phyloP scores from a whole-genome alignment of 2,329 filamentous ascomycete genomes.

The Colletotrichum viniferum region DNA sequence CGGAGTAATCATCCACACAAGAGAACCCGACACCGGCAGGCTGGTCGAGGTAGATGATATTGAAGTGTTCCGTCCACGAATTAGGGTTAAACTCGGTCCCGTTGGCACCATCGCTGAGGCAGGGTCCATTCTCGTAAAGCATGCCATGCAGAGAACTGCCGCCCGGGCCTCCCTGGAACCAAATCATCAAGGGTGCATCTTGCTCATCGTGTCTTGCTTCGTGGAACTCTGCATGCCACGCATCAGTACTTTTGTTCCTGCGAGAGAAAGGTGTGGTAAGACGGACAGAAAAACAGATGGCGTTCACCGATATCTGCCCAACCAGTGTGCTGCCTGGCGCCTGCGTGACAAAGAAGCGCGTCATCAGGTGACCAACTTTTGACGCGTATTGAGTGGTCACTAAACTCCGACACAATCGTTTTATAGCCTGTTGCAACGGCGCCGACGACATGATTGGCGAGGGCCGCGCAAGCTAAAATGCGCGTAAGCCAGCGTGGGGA shows the following conservation, averaged over 20 bases:
- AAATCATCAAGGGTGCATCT: constrained; percentile 50
- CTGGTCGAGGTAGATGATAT: constrained; percentile 25
- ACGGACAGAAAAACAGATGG: constrained; percentile 7
- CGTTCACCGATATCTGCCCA: neutral
- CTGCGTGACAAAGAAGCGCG: neutral
- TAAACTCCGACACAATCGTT: neutral
- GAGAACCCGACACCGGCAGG: constrained; percentile 24
- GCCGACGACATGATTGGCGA: neutral
- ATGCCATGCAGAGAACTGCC: constrained; percentile 56
- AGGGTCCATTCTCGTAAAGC: constrained; percentile 58
- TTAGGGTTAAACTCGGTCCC: constrained; percentile 54
- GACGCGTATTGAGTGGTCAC: neutral
- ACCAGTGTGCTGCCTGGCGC: neutral
- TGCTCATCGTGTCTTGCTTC: constrained; percentile 27
- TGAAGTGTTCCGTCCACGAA: constrained; percentile 59
- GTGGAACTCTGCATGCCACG: constrained; percentile 36
- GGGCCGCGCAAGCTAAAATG: neutral
- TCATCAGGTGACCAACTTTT: constrained; percentile 2
- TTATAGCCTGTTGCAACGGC: neutral
- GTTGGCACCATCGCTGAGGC: constrained; percentile 50
- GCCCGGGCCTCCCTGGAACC: constrained; percentile 66
- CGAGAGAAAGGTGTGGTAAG: neutral
- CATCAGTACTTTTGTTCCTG: neutral
- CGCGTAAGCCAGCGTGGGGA: neutral
- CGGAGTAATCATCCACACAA: neutral